Evolutionary conservation across 2,329 filamentous ascomycete species (phyloP).

Genomic region (Remersonia thermophila): DNA sequence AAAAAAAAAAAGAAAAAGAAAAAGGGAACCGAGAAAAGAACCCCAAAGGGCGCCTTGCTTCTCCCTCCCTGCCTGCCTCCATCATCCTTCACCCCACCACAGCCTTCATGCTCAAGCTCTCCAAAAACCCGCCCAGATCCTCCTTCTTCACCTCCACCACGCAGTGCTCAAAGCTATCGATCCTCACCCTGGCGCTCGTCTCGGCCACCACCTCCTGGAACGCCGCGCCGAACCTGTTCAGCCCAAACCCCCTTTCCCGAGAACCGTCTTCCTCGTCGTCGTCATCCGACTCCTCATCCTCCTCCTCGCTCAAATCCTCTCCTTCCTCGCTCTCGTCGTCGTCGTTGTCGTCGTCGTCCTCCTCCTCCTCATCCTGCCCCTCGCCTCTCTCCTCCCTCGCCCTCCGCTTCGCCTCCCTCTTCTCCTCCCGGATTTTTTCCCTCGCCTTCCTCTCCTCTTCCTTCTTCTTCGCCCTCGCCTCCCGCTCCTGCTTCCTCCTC

Average conservation of each 20-base stretch:
- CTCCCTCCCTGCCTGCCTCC: background rate
- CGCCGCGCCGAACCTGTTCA: conserved; percentile 85
- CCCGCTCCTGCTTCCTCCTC: conserved; percentile 49
- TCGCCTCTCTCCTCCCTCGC: conserved; percentile 36
- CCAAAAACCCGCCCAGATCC: conserved; percentile 79
- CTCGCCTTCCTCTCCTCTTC: conserved; percentile 47
- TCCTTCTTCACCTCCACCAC: conserved; percentile 98
- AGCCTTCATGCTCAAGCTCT: conserved; percentile 81
- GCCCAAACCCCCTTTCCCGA: conserved; percentile 56
- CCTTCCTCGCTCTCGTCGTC: conserved; percentile 32
- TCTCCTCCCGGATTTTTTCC: conserved; percentile 48
- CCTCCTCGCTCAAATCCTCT: conserved; percentile 29
- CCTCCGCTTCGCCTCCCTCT: conserved; percentile 43
- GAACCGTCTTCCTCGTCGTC: conserved; percentile 34
- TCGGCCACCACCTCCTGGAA: conserved; percentile 92
- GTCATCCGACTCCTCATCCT: conserved; percentile 31
- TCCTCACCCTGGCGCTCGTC: conserved; percentile 77
- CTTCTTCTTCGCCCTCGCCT: conserved; percentile 48
- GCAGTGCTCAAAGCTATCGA: conserved; percentile 95
- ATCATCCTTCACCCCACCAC: conserved; percentile 49
- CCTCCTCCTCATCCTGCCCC: conserved; percentile 27
- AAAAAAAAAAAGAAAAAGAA: too few relatives aligned
- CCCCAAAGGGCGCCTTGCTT: background rate
- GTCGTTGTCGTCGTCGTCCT: conserved; percentile 32
- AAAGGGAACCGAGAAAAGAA: background rate